Evolutionary conservation across 1,284 basidiomycete species (phyloP).

Genomic region (Polyporus tsugae): DNA sequence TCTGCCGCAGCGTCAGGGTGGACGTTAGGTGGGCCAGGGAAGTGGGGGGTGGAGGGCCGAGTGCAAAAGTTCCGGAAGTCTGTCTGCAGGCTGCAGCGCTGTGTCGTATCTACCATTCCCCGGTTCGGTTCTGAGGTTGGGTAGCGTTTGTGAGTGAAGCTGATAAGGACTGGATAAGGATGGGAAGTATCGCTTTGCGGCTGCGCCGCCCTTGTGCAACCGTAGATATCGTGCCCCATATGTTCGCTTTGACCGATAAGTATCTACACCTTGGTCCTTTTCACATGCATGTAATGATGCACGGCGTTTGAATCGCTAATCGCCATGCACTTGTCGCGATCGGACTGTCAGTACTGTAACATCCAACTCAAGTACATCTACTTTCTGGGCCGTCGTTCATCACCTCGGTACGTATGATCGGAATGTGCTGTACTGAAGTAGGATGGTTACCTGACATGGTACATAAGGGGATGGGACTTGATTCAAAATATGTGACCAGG

Average conservation of each 20-base stretch:
- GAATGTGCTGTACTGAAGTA: too few relatives aligned
- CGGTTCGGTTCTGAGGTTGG: not conserved
- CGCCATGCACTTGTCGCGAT: not conserved
- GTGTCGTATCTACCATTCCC: not conserved
- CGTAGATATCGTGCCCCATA: not conserved
- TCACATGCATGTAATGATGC: not conserved
- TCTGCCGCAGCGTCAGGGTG: not conserved
- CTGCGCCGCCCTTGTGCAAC: not conserved
- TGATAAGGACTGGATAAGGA: conserved; percentile 1
- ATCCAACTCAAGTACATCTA: too few relatives aligned
- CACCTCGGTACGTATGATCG: too few relatives aligned
- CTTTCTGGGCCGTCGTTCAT: not conserved
- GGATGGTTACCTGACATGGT: too few relatives aligned
- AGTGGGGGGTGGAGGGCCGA: not conserved
- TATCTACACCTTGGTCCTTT: not conserved
- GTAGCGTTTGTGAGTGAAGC: not conserved
- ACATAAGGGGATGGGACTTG: not conserved
- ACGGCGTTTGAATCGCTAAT: not conserved
- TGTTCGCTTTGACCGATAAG: not conserved
- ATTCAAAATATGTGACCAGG: not conserved
- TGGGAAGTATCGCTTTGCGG: not conserved
- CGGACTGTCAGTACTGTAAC: too few relatives aligned
- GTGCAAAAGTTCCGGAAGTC: not conserved
- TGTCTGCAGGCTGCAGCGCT: not conserved
- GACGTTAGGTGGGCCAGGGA: not conserved